These are phyloP conservation scores for Annulohypoxylon moriforme DNA, from an alignment of 495 filamentous ascomycete species.

Conservation along the genomic window DNA sequence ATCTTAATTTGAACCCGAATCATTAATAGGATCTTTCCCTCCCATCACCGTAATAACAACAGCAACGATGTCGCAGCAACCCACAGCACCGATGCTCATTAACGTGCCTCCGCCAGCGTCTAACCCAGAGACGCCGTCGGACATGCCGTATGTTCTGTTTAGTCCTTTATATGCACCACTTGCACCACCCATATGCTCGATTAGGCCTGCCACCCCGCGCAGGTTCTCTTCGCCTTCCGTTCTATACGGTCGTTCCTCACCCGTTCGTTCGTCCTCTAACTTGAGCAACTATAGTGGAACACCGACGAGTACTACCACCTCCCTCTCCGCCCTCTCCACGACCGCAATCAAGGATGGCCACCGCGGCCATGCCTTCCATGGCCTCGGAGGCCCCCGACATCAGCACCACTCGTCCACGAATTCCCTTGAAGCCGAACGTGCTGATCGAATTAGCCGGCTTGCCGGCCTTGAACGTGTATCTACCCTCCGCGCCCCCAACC, in stretches of 20 bases:
- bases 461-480: constrained; percentile 85
- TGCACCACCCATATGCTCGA: neutral
- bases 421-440: constrained; percentile 87
- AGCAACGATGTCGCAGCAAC: constrained; percentile 54
- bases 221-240: neutral
- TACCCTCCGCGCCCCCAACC: constrained; percentile 66
- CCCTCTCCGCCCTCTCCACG: constrained; percentile 86
- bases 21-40: neutral
- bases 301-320: constrained; percentile 88
- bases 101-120: constrained; percentile 87
- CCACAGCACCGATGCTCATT: constrained; percentile 74
- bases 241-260: neutral
- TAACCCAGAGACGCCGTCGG: constrained; percentile 87
- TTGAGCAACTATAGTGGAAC: constrained; percentile 72
- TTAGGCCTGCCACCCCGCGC: neutral
- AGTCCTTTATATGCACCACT: constrained; percentile 1
- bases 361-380: constrained; percentile 71
- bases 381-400: constrained; percentile 61
- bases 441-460: constrained; percentile 91
- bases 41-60: neutral
- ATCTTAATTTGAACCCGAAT: constrained; percentile 4
- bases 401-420: constrained; percentile 71
- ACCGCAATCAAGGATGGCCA: constrained; percentile 96
- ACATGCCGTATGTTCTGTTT: constrained; percentile 81
- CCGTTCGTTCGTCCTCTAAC: neutral